Evolutionary conservation across 352 stramenopile species (phyloP).

Genomic region (Phytophthora pini): DNA sequence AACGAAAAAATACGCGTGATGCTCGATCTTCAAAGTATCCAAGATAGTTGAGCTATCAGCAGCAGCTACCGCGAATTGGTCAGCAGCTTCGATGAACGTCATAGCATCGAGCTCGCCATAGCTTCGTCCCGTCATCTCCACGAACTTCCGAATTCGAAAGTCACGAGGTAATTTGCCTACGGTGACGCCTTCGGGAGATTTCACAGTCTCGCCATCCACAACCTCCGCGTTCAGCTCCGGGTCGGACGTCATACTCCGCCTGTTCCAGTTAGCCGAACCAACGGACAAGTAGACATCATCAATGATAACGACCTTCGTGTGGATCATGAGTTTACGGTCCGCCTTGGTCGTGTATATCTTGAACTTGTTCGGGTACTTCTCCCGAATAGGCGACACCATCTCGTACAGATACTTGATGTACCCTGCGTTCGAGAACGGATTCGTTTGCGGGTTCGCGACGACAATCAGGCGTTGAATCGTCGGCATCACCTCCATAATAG

Average conservation of each 20-base stretch:
- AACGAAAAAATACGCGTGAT: slow-evolving; percentile 20
- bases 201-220: slow-evolving; percentile 44
- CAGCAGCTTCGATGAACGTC: slow-evolving; percentile 51
- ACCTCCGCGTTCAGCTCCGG: slow-evolving; percentile 62
- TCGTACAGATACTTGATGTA: slow-evolving; percentile 69
- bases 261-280: slow-evolving; percentile 71
- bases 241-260: slow-evolving; percentile 53
- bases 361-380: slow-evolving; percentile 41
- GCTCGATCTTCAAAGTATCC: slow-evolving; percentile 14
- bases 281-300: slow-evolving; percentile 71
- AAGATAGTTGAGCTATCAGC: slow-evolving; percentile 35
- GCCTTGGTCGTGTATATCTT: slow-evolving; percentile 46
- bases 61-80: slow-evolving; percentile 40
- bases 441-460: slow-evolving; percentile 42
- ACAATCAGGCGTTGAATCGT: slow-evolving; percentile 55
- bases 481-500: slow-evolving; percentile 51
- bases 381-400: slow-evolving; percentile 50
- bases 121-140: slow-evolving; percentile 52
- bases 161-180: slow-evolving; percentile 52
- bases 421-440: slow-evolving; percentile 26
- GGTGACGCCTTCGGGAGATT: slow-evolving; percentile 34
- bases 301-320: slow-evolving; percentile 61
- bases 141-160: slow-evolving; percentile 68
- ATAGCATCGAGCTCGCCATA: slow-evolving; percentile 51
- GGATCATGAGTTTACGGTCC: slow-evolving; percentile 45